These are phyloP conservation scores for Aspergillus brasiliensis DNA, from an alignment of 2,329 filamentous ascomycete species.

Conservation along the genomic window DNA sequence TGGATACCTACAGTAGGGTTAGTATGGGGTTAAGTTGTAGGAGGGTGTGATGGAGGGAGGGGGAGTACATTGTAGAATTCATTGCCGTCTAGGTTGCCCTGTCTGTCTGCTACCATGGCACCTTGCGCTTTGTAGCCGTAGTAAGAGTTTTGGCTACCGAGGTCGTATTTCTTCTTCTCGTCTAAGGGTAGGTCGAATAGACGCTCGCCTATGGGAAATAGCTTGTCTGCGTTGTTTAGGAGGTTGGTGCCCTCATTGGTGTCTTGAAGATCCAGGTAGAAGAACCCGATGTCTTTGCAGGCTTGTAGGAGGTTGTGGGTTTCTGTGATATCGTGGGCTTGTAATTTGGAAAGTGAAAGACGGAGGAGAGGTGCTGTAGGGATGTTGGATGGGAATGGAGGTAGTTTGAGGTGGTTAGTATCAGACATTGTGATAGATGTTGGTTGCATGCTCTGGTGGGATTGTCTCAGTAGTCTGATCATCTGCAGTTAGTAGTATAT, in stretches of 20 bases:
- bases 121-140: conserved; percentile 58
- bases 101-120: conserved; percentile 48
- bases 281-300: conserved; percentile 58
- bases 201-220: conserved; percentile 50
- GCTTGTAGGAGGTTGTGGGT: conserved; percentile 39
- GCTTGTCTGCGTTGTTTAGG: conserved; percentile 45
- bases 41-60: neutral
- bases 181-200: conserved; percentile 53
- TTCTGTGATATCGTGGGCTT: conserved; percentile 39
- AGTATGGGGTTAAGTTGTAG: neutral
- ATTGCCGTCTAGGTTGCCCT: conserved; percentile 54
- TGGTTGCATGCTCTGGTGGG: neutral
- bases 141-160: conserved; percentile 53
- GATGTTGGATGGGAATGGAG: conserved; percentile 47
- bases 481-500: no score
- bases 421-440: neutral
- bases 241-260: conserved; percentile 42
- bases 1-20: conserved; percentile 44
- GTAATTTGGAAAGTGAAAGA: conserved; percentile 43
- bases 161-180: conserved; percentile 60
- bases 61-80: conserved; percentile 61
- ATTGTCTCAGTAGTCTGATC: no score
- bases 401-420: conserved; percentile 20
- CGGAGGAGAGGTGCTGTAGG: conserved; percentile 48
- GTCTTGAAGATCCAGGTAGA: conserved; percentile 55